Base-by-base conservation (phyloP, 2,329 filamentous ascomycete genomes). In the Exophiala sp. region DNA sequence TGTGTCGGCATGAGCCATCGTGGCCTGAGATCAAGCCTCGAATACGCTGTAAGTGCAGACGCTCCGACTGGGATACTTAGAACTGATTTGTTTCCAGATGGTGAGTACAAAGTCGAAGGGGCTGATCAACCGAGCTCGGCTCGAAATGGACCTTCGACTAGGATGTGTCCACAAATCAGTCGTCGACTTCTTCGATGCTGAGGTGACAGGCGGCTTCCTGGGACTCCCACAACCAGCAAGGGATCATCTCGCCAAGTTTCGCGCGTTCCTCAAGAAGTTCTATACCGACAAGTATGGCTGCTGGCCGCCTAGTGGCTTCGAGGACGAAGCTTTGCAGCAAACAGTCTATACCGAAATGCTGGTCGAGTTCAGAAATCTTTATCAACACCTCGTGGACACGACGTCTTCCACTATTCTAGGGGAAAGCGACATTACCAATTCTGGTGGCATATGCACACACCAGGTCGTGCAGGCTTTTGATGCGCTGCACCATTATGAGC, bases 391-490 rank as follows among this genome's bases (percentile, higher is more conserved):
- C 0, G 84, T 84, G 0, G 85, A 93, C 58, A 68, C 72, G 9
- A 44, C 54, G 13, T 57, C 53, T 7, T 54, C 57, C 2, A 34
- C 43, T 11, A 42, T 37, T 21, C 67, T 77, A 30, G 69, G 67
- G n/a, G 74, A 72, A 45, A 76, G 81, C 1, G 70, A 73, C 6
- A 68, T 75, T 18, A 76, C 79, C 0, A 77, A 77, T 39, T 43
- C 49, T 23, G 84, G 83, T 3, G 85, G 85, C 0, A 79, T 89
- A 6, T 87, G 83, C 62, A 79, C 83, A 0, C 66, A 85, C 39
- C 84, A 88, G 59, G 81, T 80, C 43, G 71, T 91, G 2, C 71
- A 79, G 48, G 74, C 76, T 0, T 88, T 91, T 55, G 83, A 91
- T 60, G 61, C 66, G 19, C 73, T 78, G 18, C 77, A 84, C 56